phyloP scores from a whole-genome alignment of 2,329 filamentous ascomycete genomes.

The Kalaharituber pfeilii region DNA sequence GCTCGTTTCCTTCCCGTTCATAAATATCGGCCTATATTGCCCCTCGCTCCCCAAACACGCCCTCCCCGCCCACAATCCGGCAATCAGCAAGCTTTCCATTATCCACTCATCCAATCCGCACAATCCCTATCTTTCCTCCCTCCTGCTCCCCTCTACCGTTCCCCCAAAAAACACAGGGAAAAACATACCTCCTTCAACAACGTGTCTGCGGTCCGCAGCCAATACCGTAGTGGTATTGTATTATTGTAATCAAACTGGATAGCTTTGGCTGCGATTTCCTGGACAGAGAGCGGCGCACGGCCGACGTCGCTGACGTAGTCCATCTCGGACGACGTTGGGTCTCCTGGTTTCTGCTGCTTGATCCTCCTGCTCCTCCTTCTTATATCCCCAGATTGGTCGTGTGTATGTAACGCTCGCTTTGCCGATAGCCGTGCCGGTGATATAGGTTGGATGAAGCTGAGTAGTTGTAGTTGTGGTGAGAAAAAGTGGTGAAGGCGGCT shows the following conservation, averaged over 20 bases:
- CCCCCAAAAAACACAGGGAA: neutral
- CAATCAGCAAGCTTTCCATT: constrained; percentile 17
- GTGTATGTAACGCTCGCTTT: no score
- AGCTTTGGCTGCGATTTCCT: constrained; percentile 60
- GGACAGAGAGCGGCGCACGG: constrained; percentile 48
- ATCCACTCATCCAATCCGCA: neutral
- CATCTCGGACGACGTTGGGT: constrained; percentile 6
- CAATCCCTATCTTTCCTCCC: neutral
- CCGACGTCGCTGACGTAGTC: constrained; percentile 20
- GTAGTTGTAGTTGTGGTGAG: no score
- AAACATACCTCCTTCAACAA: constrained; percentile 60
- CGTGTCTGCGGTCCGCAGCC: constrained; percentile 63
- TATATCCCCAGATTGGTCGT: no score
- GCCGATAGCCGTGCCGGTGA: no score
- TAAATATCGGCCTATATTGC: constrained; percentile 58
- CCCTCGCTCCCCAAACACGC: neutral
- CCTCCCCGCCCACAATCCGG: neutral
- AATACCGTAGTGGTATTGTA: constrained; percentile 58
- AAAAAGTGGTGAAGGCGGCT: no score
- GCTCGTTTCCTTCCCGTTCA: constrained; percentile 65
- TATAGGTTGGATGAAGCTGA: no score
- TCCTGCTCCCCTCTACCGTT: neutral
- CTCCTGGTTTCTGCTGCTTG: neutral
- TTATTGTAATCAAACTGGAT: constrained; percentile 66
- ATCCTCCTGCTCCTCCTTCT: no score